Percentiles rank a stretch among this genome's conserved stretches.
Conservation (phyloP, 192 early-diverging fungal genomes). For the Dimargaris cristalligena region DNA sequence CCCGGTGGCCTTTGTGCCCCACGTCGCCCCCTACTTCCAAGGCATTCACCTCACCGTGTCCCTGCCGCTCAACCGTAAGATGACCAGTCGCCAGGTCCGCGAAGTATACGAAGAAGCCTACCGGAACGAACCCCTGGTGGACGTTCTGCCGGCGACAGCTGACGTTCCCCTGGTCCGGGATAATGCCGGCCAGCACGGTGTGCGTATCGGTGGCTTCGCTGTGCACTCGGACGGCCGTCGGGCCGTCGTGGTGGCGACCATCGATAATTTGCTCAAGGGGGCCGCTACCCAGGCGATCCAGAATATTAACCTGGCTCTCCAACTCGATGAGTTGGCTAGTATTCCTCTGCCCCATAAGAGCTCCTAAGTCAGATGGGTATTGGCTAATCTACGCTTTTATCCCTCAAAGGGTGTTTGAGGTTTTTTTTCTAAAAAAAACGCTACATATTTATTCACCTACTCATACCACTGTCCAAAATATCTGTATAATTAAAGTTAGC, state of each 20-base stretch:
- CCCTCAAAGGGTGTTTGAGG: too few relatives aligned
- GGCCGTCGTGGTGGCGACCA: constrained; percentile 76
- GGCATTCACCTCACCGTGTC: constrained; percentile 83
- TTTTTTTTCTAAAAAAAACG: too few relatives aligned
- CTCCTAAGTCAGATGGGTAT: too few relatives aligned
- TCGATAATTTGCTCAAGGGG: constrained; percentile 96
- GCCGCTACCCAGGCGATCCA: constrained; percentile 97
- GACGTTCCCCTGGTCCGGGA: constrained; percentile 72
- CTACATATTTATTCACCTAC: too few relatives aligned
- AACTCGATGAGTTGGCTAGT: constrained; percentile 75
- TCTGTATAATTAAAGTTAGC: too few relatives aligned
- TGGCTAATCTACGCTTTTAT: too few relatives aligned
- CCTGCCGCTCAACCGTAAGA: constrained; percentile 61
- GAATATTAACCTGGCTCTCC: constrained; percentile 90
- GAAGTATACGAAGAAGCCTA: constrained; percentile 59
- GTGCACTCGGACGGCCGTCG: constrained; percentile 57
- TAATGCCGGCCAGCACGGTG: constrained; percentile 78
- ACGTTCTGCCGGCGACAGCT: constrained; percentile 54
- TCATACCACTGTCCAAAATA: too few relatives aligned
- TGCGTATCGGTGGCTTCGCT: constrained; percentile 83
- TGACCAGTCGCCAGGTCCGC: constrained; percentile 52
- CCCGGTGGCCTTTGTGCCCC: constrained; percentile 18
- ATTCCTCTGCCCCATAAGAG: too few relatives aligned
- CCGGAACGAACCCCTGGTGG: constrained; percentile 59
- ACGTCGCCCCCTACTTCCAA: constrained; percentile 35